These are phyloP conservation scores for Aspergillus olivimuriae DNA, from an alignment of 495 filamentous ascomycete species.

Conservation along the genomic window DNA sequence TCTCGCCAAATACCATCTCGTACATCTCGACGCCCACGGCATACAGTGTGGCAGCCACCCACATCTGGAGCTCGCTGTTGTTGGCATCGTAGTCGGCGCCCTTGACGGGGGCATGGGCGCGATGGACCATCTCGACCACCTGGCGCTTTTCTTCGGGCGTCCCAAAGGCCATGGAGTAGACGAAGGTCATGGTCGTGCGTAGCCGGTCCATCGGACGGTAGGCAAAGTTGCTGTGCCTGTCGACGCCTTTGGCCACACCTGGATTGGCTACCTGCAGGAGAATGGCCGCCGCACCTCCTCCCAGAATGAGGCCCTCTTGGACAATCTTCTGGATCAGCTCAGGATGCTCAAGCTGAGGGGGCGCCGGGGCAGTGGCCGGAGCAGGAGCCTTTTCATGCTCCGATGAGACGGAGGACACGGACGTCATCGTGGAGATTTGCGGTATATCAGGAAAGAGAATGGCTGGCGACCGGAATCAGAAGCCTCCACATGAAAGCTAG, in stretches of 20 bases:
- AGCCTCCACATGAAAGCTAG: too few relatives aligned
- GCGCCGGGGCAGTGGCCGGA: too few relatives aligned
- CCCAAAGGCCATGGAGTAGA: constrained; percentile 39
- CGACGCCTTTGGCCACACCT: constrained; percentile 27
- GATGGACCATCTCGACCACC: constrained; percentile 31
- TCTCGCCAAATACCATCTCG: constrained; percentile 26
- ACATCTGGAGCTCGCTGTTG: constrained; percentile 32
- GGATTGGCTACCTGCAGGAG: constrained; percentile 36
- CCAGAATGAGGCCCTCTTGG: constrained; percentile 31
- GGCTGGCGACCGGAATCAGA: too few relatives aligned
- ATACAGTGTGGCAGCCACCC: constrained; percentile 39
- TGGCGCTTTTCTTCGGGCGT: constrained; percentile 25
- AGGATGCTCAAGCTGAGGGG: constrained; percentile 14
- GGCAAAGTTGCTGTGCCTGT: constrained; percentile 35
- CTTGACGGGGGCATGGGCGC: constrained; percentile 25
- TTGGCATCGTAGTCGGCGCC: constrained; percentile 28
- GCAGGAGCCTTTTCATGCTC: constrained; percentile 5
- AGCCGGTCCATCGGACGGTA: constrained; percentile 34
- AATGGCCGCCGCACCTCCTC: constrained; percentile 31
- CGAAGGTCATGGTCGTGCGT: constrained; percentile 37
- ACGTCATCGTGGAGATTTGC: not conserved
- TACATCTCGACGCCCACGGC: constrained; percentile 29
- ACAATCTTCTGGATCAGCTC: constrained; percentile 28
- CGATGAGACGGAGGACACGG: not conserved
- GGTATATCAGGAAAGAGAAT: not conserved